Percentiles rank a stretch among this genome's conserved stretches.
Evolutionary conservation across 495 filamentous ascomycete genomes (phyloP).

Genomic region (Amorphotheca resinae): DNA sequence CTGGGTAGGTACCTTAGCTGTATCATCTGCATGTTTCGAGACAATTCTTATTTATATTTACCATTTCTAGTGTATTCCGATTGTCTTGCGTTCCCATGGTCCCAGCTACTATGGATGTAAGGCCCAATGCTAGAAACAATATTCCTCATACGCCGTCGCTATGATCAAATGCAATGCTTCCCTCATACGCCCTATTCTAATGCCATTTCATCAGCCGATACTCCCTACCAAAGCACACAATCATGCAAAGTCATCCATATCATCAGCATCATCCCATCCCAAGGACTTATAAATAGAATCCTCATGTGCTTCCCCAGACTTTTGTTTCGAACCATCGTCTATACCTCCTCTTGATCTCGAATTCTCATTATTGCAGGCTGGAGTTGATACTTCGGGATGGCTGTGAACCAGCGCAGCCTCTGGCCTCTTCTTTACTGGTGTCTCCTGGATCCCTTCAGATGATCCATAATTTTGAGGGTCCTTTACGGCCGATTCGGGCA

Average conservation of each 20-base stretch:
- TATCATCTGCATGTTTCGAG: no score
- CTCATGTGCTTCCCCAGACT: slow-evolving; percentile 14
- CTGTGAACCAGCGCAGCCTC: slow-evolving; percentile 1
- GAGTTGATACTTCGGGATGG: slow-evolving; percentile 3
- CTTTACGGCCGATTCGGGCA: slow-evolving; percentile 12
- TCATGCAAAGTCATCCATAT: slow-evolving; percentile 24
- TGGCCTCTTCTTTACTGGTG: slow-evolving; percentile 13
- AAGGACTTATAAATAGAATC: slow-evolving; percentile 56
- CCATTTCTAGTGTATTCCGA: no score
- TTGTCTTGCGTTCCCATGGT: no score
- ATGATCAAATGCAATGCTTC: background rate
- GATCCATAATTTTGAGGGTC: background rate
- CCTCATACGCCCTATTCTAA: background rate
- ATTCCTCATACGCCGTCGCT: slow-evolving; percentile 4
- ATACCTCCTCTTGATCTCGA: slow-evolving; percentile 15
- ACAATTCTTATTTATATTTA: no score
- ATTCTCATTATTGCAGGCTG: slow-evolving; percentile 15
- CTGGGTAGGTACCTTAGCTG: no score
- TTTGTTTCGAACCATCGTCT: slow-evolving; percentile 14
- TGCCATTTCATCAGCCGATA: slow-evolving; percentile 1
- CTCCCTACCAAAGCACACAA: slow-evolving; percentile 5
- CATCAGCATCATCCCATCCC: slow-evolving; percentile 72
- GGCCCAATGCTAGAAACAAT: background rate
- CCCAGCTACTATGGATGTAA: no score
- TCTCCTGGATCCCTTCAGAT: slow-evolving; percentile 11